phyloP scores from a whole-genome alignment of 2,329 filamentous ascomycete genomes.

The Trichoderma sp. region DNA sequence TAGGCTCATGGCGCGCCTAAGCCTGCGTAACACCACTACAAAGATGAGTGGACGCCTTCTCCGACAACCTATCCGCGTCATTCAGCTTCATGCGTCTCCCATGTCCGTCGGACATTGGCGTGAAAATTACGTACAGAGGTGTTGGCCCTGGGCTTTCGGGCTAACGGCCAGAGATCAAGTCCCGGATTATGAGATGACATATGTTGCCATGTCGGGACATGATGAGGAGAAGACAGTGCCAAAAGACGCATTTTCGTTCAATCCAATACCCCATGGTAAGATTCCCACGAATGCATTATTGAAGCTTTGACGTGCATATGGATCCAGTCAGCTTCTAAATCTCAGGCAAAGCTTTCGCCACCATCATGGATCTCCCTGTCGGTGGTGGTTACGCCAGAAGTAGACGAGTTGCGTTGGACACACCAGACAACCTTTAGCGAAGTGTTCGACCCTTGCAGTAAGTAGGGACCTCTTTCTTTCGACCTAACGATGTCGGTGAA shows the following conservation, averaged over 20 bases:
- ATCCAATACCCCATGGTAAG: neutral
- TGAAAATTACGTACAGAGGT: neutral
- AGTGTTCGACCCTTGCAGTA: conserved; percentile 8
- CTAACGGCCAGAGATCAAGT: neutral
- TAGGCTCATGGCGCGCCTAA: conserved; percentile 15
- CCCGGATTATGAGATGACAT: neutral
- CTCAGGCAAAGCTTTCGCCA: neutral
- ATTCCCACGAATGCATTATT: neutral
- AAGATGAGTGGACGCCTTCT: neutral
- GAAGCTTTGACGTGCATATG: neutral
- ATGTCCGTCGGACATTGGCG: neutral
- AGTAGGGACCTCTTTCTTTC: neutral
- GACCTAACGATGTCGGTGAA: neutral
- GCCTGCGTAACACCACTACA: conserved; percentile 4
- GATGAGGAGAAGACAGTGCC: neutral
- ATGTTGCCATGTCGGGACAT: neutral
- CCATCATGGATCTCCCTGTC: neutral
- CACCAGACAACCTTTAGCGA: neutral
- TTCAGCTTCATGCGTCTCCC: conserved; percentile 6
- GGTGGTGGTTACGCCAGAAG: neutral
- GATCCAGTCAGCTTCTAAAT: neutral
- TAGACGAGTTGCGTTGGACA: neutral
- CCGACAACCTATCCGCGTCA: neutral
- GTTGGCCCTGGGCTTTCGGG: neutral
- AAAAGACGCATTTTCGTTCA: neutral